Percentiles rank a stretch among this genome's conserved stretches.
These are phyloP conservation scores for Teratosphaeria pseudoeucalypti DNA, from an alignment of 2,329 filamentous ascomycete species.

Conservation along the genomic window DNA sequence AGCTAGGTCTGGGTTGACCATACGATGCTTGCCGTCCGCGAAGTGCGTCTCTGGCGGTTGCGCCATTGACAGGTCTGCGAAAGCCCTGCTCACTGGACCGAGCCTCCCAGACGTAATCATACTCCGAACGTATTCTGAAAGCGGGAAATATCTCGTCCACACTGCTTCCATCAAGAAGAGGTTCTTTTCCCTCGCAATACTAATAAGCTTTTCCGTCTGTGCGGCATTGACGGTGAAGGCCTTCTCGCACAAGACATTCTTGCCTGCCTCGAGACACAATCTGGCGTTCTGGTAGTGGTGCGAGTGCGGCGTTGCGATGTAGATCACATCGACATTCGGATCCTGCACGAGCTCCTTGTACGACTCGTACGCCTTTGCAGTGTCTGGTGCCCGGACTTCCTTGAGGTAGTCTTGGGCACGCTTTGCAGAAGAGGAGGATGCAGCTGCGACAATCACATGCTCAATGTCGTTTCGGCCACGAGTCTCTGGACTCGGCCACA, in stretches of 20 bases:
- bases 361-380: constrained; percentile 64
- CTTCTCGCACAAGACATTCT: constrained; percentile 87
- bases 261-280: constrained; percentile 72
- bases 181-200: constrained; percentile 64
- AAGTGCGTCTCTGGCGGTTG: constrained; percentile 50
- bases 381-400: constrained; percentile 56
- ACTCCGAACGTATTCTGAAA: constrained; percentile 66
- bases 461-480: constrained; percentile 62
- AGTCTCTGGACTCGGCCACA: constrained; percentile 60
- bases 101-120: constrained; percentile 46
- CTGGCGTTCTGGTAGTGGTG: constrained; percentile 88
- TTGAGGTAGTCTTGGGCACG: constrained; percentile 64
- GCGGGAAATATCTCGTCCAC: constrained; percentile 58
- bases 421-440: constrained; percentile 62
- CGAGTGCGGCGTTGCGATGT: constrained; percentile 81
- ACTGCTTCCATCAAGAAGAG: constrained; percentile 58
- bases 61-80: constrained; percentile 50
- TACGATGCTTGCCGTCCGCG: constrained; percentile 54
- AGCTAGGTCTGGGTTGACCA: constrained; percentile 74
- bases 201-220: constrained; percentile 62
- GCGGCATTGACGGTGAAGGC: constrained; percentile 74
- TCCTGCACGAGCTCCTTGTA: constrained; percentile 75
- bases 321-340: constrained; percentile 71
- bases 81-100: constrained; percentile 47
- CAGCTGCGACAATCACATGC: constrained; percentile 69